These are phyloP conservation scores for Sclerotinia spermophila DNA, from an alignment of 2,329 filamentous ascomycete species.

Conservation along the genomic window DNA sequence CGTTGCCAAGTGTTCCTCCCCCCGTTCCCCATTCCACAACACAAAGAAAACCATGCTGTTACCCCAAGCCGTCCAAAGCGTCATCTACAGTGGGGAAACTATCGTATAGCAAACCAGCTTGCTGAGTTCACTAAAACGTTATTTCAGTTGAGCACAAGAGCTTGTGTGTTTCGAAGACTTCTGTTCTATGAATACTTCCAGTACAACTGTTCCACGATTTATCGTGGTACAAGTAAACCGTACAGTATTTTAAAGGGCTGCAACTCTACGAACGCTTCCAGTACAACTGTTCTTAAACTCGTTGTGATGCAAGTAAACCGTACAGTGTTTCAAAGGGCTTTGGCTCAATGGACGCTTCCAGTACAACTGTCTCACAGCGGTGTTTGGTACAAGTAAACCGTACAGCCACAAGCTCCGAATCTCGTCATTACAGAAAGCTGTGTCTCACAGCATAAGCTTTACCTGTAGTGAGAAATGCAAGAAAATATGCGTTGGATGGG, in stretches of 20 bases:
- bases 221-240: not conserved
- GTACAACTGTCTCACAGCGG: not conserved
- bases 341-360: not conserved
- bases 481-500: not conserved
- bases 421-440: constrained; percentile 9
- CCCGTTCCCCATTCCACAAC: not conserved
- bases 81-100: constrained; percentile 4
- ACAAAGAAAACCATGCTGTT: not conserved
- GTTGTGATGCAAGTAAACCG: not conserved
- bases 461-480: constrained; percentile 9
- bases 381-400: constrained; percentile 9
- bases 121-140: not conserved
- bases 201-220: constrained; percentile 1
- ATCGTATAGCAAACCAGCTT: constrained; percentile 12
- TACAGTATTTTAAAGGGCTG: not conserved
- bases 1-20: not conserved
- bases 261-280: not conserved
- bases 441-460: not conserved
- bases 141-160: not conserved
- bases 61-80: not conserved
- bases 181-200: constrained; percentile 5
- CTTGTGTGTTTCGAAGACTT: constrained; percentile 5
- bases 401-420: not conserved
- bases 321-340: not conserved
- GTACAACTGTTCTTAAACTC: not conserved